Base-by-base conservation (phyloP, 2,329 filamentous ascomycete species). In the Aureobasidium namibiae region DNA sequence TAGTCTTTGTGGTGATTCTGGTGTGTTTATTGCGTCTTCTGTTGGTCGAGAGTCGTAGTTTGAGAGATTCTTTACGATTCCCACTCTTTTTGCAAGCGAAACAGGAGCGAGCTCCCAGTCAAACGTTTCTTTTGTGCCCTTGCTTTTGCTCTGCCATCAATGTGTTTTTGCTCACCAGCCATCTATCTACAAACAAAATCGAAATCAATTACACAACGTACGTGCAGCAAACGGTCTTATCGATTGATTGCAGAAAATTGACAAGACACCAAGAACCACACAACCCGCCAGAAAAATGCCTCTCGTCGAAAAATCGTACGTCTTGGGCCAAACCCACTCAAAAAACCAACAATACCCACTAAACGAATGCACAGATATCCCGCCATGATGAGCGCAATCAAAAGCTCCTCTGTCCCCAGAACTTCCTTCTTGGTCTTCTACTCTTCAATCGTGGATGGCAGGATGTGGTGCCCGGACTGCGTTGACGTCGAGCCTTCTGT, bases 61-160 rank as follows among this genome's bases (percentile, higher is more conserved):
- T n/a, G n/a, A n/a, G n/a, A n/a, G n/a, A n/a, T n/a, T n/a, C n/a
- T n/a, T n/a, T n/a, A n/a, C 23, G 6, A 42, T 31, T 56, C 53
- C 53, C 53, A 56, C 34, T 16, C 14, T 38, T 56, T 56, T 56
- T 56, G 53, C 53, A 56, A 52, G 48, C 48, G 48, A 52, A 6
- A 26, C 41, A 45, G 13, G n/a, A n/a, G n/a, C n/a, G n/a, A n/a
- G n/a, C n/a, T 39, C 33, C 39, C 26, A 26, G n/a, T 18, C 46
- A 9, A 24, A 34, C 39, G 21, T 52, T 9, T n/a, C 16, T 39
- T 52, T 8, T 24, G 44, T 48, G 29, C 29, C 44, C 29, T 14
- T 33, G n/a, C n/a, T n/a, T n/a, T n/a, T n/a, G n/a, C n/a, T n/a
- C n/a, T 29, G 31, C 46, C 46, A 49, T 49, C 46, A 49, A 49